Percentiles rank a stretch among this genome's conserved stretches.
Conservation (phyloP, 768 basidiomycete genomes). For the Paxillus involutus region DNA sequence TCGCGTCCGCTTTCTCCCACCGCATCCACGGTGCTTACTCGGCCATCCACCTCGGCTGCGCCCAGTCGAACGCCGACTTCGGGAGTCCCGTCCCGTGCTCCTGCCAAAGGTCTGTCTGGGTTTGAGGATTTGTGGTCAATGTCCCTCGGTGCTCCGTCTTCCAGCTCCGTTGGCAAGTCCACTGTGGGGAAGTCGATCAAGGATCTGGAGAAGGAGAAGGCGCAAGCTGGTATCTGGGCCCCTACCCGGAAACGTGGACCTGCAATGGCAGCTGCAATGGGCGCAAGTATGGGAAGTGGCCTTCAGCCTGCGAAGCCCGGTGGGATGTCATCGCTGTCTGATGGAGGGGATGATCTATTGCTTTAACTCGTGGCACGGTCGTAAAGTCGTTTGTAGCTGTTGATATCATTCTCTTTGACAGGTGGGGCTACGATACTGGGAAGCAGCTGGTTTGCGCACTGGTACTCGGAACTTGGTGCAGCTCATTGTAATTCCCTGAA, state of each 20-base stretch:
- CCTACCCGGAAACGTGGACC: slow-evolving; percentile 26
- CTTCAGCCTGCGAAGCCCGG: slow-evolving; percentile 28
- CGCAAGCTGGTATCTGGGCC: slow-evolving; percentile 77
- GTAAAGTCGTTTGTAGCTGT: not conserved
- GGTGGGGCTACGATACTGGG: too few species aligned
- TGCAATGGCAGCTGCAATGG: slow-evolving; percentile 5
- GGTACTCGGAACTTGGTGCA: not conserved
- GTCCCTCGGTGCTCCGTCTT: slow-evolving; percentile 55
- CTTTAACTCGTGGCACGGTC: slow-evolving; percentile 27
- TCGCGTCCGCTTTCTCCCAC: slow-evolving; percentile 30
- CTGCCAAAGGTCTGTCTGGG: slow-evolving; percentile 45
- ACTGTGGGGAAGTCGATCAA: slow-evolving; percentile 73
- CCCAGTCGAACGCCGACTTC: slow-evolving; percentile 17
- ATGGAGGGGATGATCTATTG: slow-evolving; percentile 43
- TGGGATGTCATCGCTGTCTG: slow-evolving; percentile 11
- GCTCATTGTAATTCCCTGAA: not conserved
- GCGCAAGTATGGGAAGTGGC: slow-evolving; percentile 23
- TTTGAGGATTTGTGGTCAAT: slow-evolving; percentile 92
- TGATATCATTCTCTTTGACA: not conserved
- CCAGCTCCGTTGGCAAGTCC: slow-evolving; percentile 35
- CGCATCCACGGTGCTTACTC: slow-evolving; percentile 9
- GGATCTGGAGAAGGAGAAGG: slow-evolving; percentile 88
- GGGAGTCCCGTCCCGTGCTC: slow-evolving; percentile 21
- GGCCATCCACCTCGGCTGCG: slow-evolving; percentile 5
- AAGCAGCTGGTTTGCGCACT: not conserved